Conservation (phyloP, 1,284 basidiomycete genomes). For the Cerioporus squamosus region DNA sequence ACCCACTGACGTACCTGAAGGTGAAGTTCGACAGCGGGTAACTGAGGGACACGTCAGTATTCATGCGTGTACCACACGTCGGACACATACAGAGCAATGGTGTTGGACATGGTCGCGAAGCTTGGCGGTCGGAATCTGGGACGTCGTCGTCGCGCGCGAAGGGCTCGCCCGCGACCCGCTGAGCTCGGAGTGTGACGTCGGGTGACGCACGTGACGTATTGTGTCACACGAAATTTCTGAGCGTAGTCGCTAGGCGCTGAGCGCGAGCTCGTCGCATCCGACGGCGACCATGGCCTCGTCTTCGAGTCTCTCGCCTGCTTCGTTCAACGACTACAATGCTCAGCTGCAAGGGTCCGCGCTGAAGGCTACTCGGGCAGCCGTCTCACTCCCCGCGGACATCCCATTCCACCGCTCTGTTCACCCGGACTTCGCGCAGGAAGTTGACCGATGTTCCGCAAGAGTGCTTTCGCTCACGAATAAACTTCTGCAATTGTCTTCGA, state of each 20-base stretch:
- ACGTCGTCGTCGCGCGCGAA: not conserved
- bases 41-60: constrained; percentile 39
- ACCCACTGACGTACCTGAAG: constrained; percentile 60
- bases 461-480: constrained; percentile 68
- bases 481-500: constrained; percentile 59
- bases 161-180: constrained; percentile 1
- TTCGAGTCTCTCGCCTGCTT: constrained; percentile 9
- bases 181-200: not conserved
- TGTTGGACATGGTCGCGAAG: constrained; percentile 65
- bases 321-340: constrained; percentile 49
- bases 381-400: constrained; percentile 69
- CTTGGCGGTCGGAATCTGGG: not conserved
- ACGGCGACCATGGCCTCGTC: constrained; percentile 8
- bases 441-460: constrained; percentile 66
- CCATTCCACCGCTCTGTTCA: constrained; percentile 88
- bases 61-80: not conserved
- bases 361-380: constrained; percentile 62
- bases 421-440: constrained; percentile 62
- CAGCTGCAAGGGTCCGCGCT: constrained; percentile 62
- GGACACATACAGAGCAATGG: constrained; percentile 67
- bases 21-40: constrained; percentile 90
- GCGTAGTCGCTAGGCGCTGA: not conserved
- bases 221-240: constrained; percentile 12
- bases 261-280: not conserved
- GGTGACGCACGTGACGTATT: not conserved